Evolutionary conservation across 768 basidiomycete genomes (phyloP), one percentile per base, ranked within the genome.

Genomic region (Amanita thiersii): DNA sequence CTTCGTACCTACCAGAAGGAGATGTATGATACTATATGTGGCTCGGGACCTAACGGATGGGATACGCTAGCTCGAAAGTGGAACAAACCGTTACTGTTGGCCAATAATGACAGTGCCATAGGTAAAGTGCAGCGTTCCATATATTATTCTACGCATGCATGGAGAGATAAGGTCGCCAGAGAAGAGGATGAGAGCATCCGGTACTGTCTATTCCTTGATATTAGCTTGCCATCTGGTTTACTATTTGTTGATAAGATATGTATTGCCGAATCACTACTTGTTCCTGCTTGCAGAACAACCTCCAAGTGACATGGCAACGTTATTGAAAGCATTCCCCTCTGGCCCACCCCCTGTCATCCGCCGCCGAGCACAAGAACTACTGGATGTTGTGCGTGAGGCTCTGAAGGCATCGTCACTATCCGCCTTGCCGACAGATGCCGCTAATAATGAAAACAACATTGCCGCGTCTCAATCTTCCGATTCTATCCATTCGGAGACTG

Each of bases 171-270:
- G 8, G 62, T 80, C 1, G 86, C 88, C 2, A 68, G 88, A 37
- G 77, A 81, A 43, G 86, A 90, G 51, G 93, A 97, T 56, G 92
- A 96, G 60, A 87, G 86, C 53, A 73, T 75, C 6, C 65, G 82
- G 81, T 91, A 56, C 33, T 75, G 61, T 2, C 24, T 40, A 23
- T 11, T 9, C 40, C 14, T 17, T 6, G 26, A 17, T 39, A 11
- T n/a, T 43, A 7, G 36, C 30, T 11, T 37, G 12, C 18, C 43
- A 19, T 46, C 6, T 30, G 9, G 14, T 30, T 9, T 9, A 30
- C 21, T 29, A 21, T 37, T 17, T 7, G 14, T 2, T 17, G 15
- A 14, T 23, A 46, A 84, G 84, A 61, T 88, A 81, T 55, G 74
- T 90, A 12, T 63, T 90, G 8, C 71, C 79, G 26, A 88, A 88